phyloP scores from a whole-genome alignment of 148 eudicot genomes.

The Hydrangea macrophylla region DNA sequence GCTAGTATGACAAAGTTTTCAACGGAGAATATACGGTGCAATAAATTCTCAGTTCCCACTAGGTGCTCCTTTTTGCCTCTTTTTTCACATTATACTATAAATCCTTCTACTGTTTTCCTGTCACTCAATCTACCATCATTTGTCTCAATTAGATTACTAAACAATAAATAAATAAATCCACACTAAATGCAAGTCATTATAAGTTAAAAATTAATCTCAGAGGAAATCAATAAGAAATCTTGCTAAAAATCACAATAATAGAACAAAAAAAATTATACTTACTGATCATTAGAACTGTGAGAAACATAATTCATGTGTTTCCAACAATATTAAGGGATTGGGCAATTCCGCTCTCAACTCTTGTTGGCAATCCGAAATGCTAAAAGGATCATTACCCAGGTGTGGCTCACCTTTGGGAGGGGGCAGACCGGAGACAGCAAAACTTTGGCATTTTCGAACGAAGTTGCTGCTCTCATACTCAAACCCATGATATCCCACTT shows the following conservation, averaged over 20 bases:
- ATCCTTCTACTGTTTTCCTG: constrained; percentile 2
- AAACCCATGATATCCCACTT: no score
- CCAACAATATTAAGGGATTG: not conserved
- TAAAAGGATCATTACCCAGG: no score
- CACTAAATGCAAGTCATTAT: no score
- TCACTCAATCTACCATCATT: not conserved
- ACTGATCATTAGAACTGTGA: not conserved
- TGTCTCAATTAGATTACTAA: not conserved
- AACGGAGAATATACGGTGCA: not conserved
- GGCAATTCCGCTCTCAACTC: not conserved
- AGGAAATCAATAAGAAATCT: no score
- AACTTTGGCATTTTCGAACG: no score
- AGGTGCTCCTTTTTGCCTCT: not conserved
- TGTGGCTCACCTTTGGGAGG: no score
- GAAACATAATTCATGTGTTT: not conserved
- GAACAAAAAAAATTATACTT: not conserved
- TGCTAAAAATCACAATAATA: not conserved
- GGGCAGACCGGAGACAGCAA: no score
- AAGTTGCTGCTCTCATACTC: no score
- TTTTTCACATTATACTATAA: not conserved
- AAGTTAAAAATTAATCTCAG: no score
- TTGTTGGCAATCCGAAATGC: not conserved
- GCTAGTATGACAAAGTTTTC: not conserved
- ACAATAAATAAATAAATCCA: no score
- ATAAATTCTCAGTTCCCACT: not conserved